Conservation (phyloP, 352 stramenopile genomes). For the Globisporangium camurandrum region DNA sequence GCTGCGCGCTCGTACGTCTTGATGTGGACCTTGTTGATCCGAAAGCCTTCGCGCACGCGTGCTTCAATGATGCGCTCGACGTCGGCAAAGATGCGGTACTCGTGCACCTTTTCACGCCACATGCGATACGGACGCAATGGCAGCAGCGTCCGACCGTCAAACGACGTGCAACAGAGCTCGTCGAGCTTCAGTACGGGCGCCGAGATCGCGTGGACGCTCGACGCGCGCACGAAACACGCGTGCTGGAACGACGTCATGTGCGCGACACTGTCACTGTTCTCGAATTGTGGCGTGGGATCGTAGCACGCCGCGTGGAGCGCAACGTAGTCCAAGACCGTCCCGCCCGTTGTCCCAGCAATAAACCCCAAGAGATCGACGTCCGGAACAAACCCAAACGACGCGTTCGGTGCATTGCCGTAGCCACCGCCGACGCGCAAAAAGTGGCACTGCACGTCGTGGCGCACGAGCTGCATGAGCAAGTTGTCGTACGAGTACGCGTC, state of each 20-base stretch:
- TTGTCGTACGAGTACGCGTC: constrained; percentile 80
- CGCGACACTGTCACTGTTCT: constrained; percentile 21
- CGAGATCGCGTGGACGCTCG: constrained; percentile 60
- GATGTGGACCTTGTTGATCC: constrained; percentile 73
- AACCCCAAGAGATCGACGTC: constrained; percentile 76
- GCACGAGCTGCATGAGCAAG: constrained; percentile 83
- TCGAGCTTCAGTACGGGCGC: constrained; percentile 60
- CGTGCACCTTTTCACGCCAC: constrained; percentile 85
- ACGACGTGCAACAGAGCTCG: constrained; percentile 60
- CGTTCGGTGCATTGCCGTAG: constrained; percentile 40
- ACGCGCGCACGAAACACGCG: constrained; percentile 53
- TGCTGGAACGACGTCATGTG: constrained; percentile 62
- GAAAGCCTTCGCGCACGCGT: constrained; percentile 73
- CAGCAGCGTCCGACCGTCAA: constrained; percentile 51
- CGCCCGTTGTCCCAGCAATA: constrained; percentile 61
- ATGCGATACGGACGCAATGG: constrained; percentile 73
- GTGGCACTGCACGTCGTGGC: constrained; percentile 82
- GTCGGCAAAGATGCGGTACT: constrained; percentile 80
- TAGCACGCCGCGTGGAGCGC: constrained; percentile 51
- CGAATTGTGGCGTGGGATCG: too few relatives aligned
- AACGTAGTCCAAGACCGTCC: constrained; percentile 57
- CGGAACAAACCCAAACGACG: constrained; percentile 80
- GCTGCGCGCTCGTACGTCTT: constrained; percentile 26
- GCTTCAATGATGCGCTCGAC: constrained; percentile 79
- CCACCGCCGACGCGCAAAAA: constrained; percentile 67